These are phyloP conservation scores for Neolentinus lepideus DNA, from an alignment of 1,284 basidiomycete genomes.

Conservation along the genomic window DNA sequence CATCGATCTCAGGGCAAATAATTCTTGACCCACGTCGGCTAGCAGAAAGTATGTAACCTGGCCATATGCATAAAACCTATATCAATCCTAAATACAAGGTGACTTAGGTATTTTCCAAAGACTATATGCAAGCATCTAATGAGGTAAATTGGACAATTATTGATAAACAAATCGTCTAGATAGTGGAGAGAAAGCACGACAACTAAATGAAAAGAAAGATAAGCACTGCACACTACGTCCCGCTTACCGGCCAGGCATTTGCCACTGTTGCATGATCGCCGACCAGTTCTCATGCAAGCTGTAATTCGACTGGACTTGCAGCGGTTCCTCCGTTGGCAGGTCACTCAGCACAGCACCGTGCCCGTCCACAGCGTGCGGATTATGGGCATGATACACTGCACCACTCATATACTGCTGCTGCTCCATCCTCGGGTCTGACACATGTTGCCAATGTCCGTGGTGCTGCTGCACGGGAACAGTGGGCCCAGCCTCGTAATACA, in stretches of 20 bases:
- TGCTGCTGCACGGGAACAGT: slow-evolving; percentile 4
- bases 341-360: background rate
- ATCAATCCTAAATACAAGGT: no score
- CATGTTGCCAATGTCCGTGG: slow-evolving; percentile 6
- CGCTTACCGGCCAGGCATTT: background rate
- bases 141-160: no score
- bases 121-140: no score
- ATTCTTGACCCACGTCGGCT: no score
- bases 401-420: background rate
- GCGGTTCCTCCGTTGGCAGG: background rate
- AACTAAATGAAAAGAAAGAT: no score
- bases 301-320: background rate
- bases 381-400: background rate
- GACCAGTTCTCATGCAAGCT: background rate
- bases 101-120: no score
- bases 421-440: background rate
- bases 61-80: no score
- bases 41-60: no score
- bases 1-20: no score
- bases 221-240: no score
- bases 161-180: no score
- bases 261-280: background rate
- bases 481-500: background rate
- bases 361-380: background rate
- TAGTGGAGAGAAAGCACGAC: no score